Conservation (phyloP, 2,329 filamentous ascomycete species). For the Stemphylium vesicarium region DNA sequence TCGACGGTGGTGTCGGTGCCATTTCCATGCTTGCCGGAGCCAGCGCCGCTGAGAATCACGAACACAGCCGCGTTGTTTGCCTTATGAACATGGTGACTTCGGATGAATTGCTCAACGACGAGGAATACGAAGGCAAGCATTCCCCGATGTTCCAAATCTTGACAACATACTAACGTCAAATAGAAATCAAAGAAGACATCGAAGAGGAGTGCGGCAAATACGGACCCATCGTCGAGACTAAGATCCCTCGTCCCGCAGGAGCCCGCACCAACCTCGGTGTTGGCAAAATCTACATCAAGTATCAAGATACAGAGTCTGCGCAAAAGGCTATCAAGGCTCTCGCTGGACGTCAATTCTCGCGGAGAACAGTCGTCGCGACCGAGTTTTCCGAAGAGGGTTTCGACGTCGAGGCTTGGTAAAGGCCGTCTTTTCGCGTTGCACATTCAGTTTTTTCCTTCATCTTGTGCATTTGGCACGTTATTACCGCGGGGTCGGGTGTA, state of each 20-base stretch:
- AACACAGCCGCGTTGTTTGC: conserved; percentile 84
- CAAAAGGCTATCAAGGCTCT: conserved; percentile 86
- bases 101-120: conserved; percentile 90
- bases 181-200: conserved; percentile 97
- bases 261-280: conserved; percentile 86
- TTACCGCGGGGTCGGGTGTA: conserved; percentile 1
- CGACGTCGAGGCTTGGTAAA: conserved; percentile 85
- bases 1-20: conserved; percentile 95
- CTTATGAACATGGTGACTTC: conserved; percentile 98
- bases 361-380: conserved; percentile 94
- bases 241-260: conserved; percentile 86
- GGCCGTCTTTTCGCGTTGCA: not conserved
- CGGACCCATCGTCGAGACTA: conserved; percentile 83
- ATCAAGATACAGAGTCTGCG: conserved; percentile 76
- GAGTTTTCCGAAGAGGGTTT: conserved; percentile 99
- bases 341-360: conserved; percentile 93
- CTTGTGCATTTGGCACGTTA: conserved; percentile 8
- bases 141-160: conserved; percentile 35
- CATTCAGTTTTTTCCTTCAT: conserved; percentile 1
- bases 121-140: conserved; percentile 81
- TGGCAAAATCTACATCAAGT: conserved; percentile 98
- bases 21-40: conserved; percentile 98
- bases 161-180: conserved; percentile 6
- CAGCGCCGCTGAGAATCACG: conserved; percentile 72
- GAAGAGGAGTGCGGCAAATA: conserved; percentile 92